Base-by-base conservation (phyloP, 306 rosid species). In the Quercus rubra region DNA sequence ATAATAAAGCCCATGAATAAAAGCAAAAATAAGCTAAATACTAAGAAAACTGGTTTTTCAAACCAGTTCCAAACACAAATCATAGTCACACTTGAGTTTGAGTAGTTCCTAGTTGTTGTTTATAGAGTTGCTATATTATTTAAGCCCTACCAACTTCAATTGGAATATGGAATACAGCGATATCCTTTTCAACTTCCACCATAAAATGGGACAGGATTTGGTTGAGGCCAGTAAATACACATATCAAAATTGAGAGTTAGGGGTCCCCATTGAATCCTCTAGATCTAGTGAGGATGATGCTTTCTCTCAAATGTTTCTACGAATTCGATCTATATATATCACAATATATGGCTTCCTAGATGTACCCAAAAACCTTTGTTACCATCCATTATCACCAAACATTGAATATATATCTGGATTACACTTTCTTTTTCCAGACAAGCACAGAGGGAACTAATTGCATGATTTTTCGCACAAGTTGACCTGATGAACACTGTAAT, bases 101-200 rank as follows among this genome's bases (percentile, higher is more conserved):
- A 10, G 17, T 49, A 11, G 14, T 49, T 49, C 15, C 13, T 3
- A 12, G 54, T 49, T 49, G 54, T 9, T 46, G 15, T 12, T 25
- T 35, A 61, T 12, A 61, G 35, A 61, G 13, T 20, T 62, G 25
- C 15, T 25, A 23, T 4, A 8, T 38, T 8, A 38, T 38, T 38
- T 23, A 27, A 4, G 5, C 6, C 14, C 7, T 15, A 58, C 5
- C 49, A 66, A 64, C 33, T 15, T 18, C 21, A 5, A 30, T 49
- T 20, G 72, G 70, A 79, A 79, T 73, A 84, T 87, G 91, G 88
- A 77, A 68, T 90, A 78, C 91, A 87, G 90, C 91, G 75, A 73
- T 56, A 70, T 74, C 56, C 28, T 67, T 56, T 70, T 80, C 77
- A 71, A 41, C 8, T 41, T 8, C 83, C 70, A 86, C 19, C 75